Base-by-base conservation (phyloP, 768 basidiomycete genomes). In the Calocybe indica region DNA sequence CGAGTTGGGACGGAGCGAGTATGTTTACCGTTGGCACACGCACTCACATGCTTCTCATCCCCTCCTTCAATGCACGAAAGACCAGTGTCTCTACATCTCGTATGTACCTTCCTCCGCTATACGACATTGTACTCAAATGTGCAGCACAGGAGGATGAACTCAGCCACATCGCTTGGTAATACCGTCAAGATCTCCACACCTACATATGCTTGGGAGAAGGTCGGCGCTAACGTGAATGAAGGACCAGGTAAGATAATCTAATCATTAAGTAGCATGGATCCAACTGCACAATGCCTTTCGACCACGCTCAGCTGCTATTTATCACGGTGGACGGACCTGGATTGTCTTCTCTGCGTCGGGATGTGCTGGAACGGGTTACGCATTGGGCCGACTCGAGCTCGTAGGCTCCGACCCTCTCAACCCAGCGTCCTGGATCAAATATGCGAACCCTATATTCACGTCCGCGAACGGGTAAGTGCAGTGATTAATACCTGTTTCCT, bases 1-100 rank as follows among this genome's bases (percentile, higher is more conserved):
- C 64, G 3, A 61, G 58, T 34, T 67, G 59, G 59, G 64, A 67
- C 46, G 64, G 65, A 5, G 52, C 50, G 22, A 51, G 62, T 66
- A 41, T 45, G 62, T 54, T 15, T 43, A 22, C 12, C 31, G 6
- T 30, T 7, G 5, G 35, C 2, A 43, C 5, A 40, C 14, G 29
- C 15, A n/a, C 32, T n/a, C 12, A 28, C 5, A 12, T 2, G 5
- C 5, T 41, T 12, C 12, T 11, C 9, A 29, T 30, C 28, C 15
- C 35, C 29, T 45, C n/a, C 47, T 34, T 9, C 40, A 28, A 44
- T 41, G 5, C 22, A 11, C 37, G 14, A 13, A 9, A 65, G 64
- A 65, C 45, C 66, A 68, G 55, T 67, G 66, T 43, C 55, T 68
- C 8, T 68, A 33, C 29, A 65, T 65, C 40, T 57, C 64, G 54